A percentile compares a stretch with the other conserved stretches of the same genome.
phyloP scores from a whole-genome alignment of 352 stramenopile genomes.

The Pythium phragmitis region DNA sequence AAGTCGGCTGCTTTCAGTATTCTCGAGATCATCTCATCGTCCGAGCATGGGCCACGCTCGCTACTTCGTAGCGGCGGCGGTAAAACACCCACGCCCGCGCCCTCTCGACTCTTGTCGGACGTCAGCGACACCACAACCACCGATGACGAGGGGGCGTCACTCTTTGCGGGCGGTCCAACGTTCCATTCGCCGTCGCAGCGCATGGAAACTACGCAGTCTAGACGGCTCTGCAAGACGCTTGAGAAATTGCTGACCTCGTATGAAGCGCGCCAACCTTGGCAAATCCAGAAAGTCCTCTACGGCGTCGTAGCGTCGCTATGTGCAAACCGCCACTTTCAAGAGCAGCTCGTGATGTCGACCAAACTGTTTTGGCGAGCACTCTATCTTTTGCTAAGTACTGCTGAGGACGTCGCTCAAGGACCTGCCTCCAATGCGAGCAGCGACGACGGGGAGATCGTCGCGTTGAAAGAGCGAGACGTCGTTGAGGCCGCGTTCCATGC shows the following conservation, averaged over 20 bases:
- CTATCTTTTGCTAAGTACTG: conserved; percentile 72
- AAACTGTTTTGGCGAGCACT: conserved; percentile 79
- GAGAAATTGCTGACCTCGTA: conserved; percentile 68
- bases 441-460: conserved; percentile 34
- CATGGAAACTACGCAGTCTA: conserved; percentile 18
- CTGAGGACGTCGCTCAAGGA: conserved; percentile 48
- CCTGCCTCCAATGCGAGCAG: conserved; percentile 33
- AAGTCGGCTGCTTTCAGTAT: conserved; percentile 26
- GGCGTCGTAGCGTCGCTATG: conserved; percentile 74
- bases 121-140: conserved; percentile 15
- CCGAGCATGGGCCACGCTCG: conserved; percentile 15
- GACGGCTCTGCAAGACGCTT: conserved; percentile 54
- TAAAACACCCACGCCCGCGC: not conserved
- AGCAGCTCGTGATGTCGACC: conserved; percentile 63
- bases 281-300: conserved; percentile 76
- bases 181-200: conserved; percentile 16
- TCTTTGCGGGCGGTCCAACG: conserved; percentile 12
- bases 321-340: conserved; percentile 45
- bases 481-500: conserved; percentile 71
- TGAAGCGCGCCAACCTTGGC: conserved; percentile 76
- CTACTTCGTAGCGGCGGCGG: conserved; percentile 11
- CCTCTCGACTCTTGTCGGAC: conserved; percentile 15
- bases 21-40: conserved; percentile 21
- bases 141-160: conserved; percentile 1
- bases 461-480: conserved; percentile 71